Base-by-base conservation (phyloP, 805 yeast genomes). In the Yamadazyma akitaensis region DNA sequence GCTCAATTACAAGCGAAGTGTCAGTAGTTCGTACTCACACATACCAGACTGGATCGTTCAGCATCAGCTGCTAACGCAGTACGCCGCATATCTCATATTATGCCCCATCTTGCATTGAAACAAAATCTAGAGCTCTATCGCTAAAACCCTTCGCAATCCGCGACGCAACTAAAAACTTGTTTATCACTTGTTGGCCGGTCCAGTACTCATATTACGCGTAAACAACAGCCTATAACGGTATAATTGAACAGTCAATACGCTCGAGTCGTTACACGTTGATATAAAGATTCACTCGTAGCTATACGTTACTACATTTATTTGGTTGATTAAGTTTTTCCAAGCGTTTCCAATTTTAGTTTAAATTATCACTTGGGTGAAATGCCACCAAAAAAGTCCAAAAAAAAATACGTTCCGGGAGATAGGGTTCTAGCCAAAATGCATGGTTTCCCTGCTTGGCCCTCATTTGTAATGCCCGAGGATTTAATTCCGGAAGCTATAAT, bases 371-470 rank as follows among this genome's bases (percentile, higher is more conserved):
- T 21, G 24, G 24, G 7, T 21, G 32, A 28, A 28, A 70, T 68
- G 74, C 64, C 71, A 13, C 72, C 71, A 26, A 68, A 60, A 44
- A 66, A 56, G 35, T 39, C 53, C 10, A 37, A 33, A 30, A 47
- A 43, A 28, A 48, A 51, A 31, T 62, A 64, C 42, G 55, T 57
- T 36, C 65, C 73, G 12, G 63, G 64, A 43, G 72, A 67, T 42
- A 55, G 69, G 56, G 79, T 76, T 7, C 60, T 73, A 46, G 73
- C 77, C 40, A 73, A 72, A 48, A 67, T 73, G 70, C 64, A 67
- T 13, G 67, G 73, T 16, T 75, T 62, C 53, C 74, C 76, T 1
- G 68, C 72, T 13, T 76, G 81, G 81, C 81, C 81, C 7, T 71
- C 77, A 12, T 70, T 74, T 40, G 70, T 76, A 43, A 67, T 66